Evolutionary conservation across 192 early-diverging fungal genomes (phyloP), one percentile per base, ranked within the genome.

Genomic region (Coemansia erecta): DNA sequence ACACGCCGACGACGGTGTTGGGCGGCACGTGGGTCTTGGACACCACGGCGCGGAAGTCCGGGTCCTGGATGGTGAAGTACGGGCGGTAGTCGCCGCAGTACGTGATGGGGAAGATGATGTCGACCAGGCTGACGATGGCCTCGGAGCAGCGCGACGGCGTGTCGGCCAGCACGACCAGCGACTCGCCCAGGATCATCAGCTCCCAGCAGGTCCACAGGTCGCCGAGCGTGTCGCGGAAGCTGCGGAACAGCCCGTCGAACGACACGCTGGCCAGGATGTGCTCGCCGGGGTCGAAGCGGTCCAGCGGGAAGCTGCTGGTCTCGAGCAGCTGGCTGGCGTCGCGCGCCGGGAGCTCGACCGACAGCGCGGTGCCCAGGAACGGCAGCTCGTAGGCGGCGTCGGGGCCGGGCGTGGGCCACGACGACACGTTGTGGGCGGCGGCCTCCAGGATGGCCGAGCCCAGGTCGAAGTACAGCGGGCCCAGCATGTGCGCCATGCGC

Each of bases 81-180:
- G 95, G 95, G 17, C 97, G 86, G 64, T 88, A 94, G 73, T 98
- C 94, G 35, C 97, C 97, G 56, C 94, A 96, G 70, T 92, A 98
- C 18, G 90, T 87, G 53, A 95, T 92, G 83, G 96, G 96, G 59
- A 92, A 95, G 37, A 97, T 91, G 4, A 97, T 71, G 68, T 97
- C 96, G 1, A 98, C 83, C 14, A 98, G 77, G 12, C 86, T 74
- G 41, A 87, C 81, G 1, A 97, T 87, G 31, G 88, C 87, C 55
- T 92, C 87, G 58, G 90, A 92, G 73, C 92, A 94, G n/a, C 85
- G 85, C 33, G 84, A 80, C 18, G 96, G 96, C 19, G 89, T 90
- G 53, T 94, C 92, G 14, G 90, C 91, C 41, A 92, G 81, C 8
- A 98, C 92, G 42, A 95, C 84, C 17, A 98, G 77, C 21, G 93